Conservation (phyloP, 345 rosid species). For the Odontarrhena argentea region DNA sequence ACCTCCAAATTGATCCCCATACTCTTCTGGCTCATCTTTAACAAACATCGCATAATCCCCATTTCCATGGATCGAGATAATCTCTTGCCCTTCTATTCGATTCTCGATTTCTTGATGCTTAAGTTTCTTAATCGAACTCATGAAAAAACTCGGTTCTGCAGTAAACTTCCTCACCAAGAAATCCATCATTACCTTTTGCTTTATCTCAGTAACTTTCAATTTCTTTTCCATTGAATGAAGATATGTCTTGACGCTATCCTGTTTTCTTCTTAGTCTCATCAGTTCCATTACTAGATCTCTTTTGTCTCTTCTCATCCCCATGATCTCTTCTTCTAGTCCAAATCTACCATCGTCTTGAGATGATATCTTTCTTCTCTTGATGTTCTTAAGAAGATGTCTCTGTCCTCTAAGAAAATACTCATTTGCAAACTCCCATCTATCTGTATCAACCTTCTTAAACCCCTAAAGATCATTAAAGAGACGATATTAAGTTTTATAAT, state of each 20-base stretch:
- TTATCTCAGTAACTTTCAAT: constrained; percentile 49
- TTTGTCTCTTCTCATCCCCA: constrained; percentile 54
- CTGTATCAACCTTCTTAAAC: constrained; percentile 86
- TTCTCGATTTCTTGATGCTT: constrained; percentile 48
- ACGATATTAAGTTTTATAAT: too few species aligned
- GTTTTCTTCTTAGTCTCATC: constrained; percentile 59
- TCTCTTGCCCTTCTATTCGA: constrained; percentile 32
- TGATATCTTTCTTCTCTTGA: constrained; percentile 53
- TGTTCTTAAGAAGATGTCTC: constrained; percentile 58
- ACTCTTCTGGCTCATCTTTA: constrained; percentile 53
- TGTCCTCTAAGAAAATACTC: constrained; percentile 68
- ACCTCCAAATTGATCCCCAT: constrained; percentile 38
- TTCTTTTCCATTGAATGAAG: constrained; percentile 60
- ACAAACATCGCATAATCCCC: constrained; percentile 31
- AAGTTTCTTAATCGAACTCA: constrained; percentile 43
- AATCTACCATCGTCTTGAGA: constrained; percentile 47
- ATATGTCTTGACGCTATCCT: constrained; percentile 48
- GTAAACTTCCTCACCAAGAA: constrained; percentile 64
- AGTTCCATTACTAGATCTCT: constrained; percentile 53
- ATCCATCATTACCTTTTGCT: constrained; percentile 59
- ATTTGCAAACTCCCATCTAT: constrained; percentile 84
- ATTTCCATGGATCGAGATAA: constrained; percentile 27
- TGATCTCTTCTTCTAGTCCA: constrained; percentile 52
- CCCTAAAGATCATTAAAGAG: constrained; percentile 54
- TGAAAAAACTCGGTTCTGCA: constrained; percentile 49